A percentile compares a stretch with the other conserved stretches of the same genome.
Evolutionary conservation across 371 early-diverging fungal species (phyloP).

Genomic region (Batkoa obscura): DNA sequence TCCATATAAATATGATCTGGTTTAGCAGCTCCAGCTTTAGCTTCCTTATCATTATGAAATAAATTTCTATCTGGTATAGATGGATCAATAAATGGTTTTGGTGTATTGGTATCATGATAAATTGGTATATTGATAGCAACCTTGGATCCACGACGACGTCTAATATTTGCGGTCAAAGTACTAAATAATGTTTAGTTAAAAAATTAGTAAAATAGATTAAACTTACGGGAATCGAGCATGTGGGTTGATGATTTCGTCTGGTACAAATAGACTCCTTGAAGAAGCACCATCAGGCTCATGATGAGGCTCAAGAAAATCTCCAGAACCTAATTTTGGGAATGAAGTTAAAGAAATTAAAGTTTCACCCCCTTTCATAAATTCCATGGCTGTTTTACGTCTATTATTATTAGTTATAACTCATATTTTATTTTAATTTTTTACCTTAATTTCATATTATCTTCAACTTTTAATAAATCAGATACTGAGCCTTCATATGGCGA

Average conservation of each 20-base stretch:
- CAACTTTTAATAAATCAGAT: slow-evolving; percentile 61
- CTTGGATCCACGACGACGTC: slow-evolving; percentile 77
- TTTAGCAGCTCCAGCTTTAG: slow-evolving; percentile 48
- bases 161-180: slow-evolving; percentile 86
- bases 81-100: slow-evolving; percentile 77
- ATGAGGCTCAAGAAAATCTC: slow-evolving; percentile 52
- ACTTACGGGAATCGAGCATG: slow-evolving; percentile 86
- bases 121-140: slow-evolving; percentile 82
- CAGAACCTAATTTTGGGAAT: slow-evolving; percentile 75
- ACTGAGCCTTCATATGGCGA: slow-evolving; percentile 75
- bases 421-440: slow-evolving; percentile 6
- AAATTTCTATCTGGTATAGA: slow-evolving; percentile 45
- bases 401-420: neutral
- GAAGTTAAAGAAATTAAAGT: slow-evolving; percentile 60
- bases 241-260: slow-evolving; percentile 84
- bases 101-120: slow-evolving; percentile 64
- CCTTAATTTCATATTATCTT: slow-evolving; percentile 72
- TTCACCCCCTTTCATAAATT: slow-evolving; percentile 48
- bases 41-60: slow-evolving; percentile 40
- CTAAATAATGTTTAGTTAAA: slow-evolving; percentile 14
- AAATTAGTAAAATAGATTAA: slow-evolving; percentile 1
- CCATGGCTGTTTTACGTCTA: slow-evolving; percentile 50
- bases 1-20: slow-evolving; percentile 96
- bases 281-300: slow-evolving; percentile 43
- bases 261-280: slow-evolving; percentile 72